phyloP scores from a whole-genome alignment of 1,139 yeast species.

The Williopsis jadinii region DNA sequence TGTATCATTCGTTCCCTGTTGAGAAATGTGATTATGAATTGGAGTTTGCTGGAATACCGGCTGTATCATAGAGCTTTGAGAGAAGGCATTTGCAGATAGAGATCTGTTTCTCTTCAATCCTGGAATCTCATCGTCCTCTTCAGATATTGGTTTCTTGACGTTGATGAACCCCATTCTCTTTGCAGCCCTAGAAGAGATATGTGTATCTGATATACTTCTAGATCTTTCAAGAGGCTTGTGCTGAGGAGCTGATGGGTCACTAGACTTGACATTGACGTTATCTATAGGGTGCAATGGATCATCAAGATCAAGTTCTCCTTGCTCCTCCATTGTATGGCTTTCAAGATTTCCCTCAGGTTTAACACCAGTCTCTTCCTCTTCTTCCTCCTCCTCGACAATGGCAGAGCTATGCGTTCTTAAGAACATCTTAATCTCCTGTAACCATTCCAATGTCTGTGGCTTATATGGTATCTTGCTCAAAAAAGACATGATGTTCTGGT shows the following conservation, averaged over 20 bases:
- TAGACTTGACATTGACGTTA: too few relatives aligned
- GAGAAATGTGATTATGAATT: not conserved
- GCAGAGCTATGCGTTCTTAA: conserved; percentile 15
- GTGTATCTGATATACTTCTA: conserved; percentile 52
- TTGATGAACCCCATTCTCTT: conserved; percentile 65
- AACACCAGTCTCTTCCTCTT: too few relatives aligned
- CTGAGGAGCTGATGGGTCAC: too few relatives aligned
- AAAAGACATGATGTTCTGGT: conserved; percentile 39
- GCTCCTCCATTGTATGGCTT: too few relatives aligned
- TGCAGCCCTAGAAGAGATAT: conserved; percentile 47
- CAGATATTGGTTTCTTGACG: conserved; percentile 27
- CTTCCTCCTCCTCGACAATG: conserved; percentile 1
- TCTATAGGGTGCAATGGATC: too few relatives aligned
- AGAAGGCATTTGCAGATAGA: conserved; percentile 5
- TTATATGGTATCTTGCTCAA: conserved; percentile 28
- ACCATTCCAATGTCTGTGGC: conserved; percentile 45
- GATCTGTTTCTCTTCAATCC: conserved; percentile 17
- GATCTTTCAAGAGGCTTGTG: conserved; percentile 31
- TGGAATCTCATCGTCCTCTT: conserved; percentile 12
- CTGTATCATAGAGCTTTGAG: too few relatives aligned
- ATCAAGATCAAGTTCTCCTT: too few relatives aligned
- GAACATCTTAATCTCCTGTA: conserved; percentile 43
- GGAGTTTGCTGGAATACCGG: not conserved
- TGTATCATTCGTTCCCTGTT: too few relatives aligned
- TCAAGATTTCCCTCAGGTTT: too few relatives aligned